A percentile compares a stretch with the other conserved stretches of the same genome.
phyloP scores from a whole-genome alignment of 208 protist species.

The Acanthamoeba divionensis region DNA sequence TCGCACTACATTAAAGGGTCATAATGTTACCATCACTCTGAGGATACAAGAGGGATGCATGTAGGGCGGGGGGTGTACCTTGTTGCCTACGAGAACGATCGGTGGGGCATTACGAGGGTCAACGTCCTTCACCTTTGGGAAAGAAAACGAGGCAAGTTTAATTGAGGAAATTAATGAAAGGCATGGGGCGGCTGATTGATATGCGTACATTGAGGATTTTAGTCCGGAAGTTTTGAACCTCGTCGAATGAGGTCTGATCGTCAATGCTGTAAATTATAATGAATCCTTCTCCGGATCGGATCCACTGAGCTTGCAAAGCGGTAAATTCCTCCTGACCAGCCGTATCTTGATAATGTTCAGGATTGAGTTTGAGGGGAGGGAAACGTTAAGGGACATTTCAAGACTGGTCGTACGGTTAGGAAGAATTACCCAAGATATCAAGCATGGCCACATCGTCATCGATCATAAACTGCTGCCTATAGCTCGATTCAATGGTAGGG shows the following conservation, averaged over 20 bases:
- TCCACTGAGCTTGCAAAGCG: conserved; percentile 9
- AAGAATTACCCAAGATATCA: too few species aligned
- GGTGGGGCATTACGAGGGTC: conserved; percentile 68
- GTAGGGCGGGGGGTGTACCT: too few species aligned
- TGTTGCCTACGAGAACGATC: conserved; percentile 75
- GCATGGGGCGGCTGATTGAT: neutral
- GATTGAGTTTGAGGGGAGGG: too few species aligned
- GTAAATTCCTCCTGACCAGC: conserved; percentile 36
- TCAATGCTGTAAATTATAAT: conserved; percentile 77
- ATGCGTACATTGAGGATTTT: conserved; percentile 9
- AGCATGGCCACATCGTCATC: conserved; percentile 6
- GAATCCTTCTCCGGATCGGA: conserved; percentile 74
- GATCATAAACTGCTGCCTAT: conserved; percentile 18
- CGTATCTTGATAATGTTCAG: too few species aligned
- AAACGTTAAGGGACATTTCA: too few species aligned
- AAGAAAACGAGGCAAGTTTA: conserved; percentile 8
- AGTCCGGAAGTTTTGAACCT: conserved; percentile 59
- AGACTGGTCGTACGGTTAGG: too few species aligned
- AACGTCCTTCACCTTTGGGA: conserved; percentile 74
- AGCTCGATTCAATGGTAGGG: conserved; percentile 46
- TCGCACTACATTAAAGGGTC: too few species aligned
- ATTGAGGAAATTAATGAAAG: neutral
- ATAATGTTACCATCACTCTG: too few species aligned
- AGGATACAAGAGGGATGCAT: too few species aligned
- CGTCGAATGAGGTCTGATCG: conserved; percentile 73